phyloP scores from a whole-genome alignment of 2,329 filamentous ascomycete species.

The Fusarium sp. region DNA sequence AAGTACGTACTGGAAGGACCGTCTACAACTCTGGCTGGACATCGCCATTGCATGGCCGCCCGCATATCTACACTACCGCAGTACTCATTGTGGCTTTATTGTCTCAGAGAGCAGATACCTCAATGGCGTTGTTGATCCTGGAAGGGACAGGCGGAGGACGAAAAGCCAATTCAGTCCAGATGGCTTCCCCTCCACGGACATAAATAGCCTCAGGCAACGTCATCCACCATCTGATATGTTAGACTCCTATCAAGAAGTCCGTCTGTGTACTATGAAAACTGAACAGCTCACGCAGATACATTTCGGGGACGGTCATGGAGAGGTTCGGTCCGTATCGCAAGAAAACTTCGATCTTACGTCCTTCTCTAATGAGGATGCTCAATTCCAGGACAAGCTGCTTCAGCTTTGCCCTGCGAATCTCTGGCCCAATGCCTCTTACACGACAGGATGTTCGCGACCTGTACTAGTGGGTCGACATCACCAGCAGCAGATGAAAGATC shows the following conservation, averaged over 20 bases:
- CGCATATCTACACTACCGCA: neutral
- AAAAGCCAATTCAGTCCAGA: neutral
- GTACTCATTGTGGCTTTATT: neutral
- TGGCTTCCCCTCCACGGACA: too few relatives aligned
- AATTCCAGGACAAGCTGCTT: conserved; percentile 28
- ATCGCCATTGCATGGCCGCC: neutral
- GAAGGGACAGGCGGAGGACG: too few relatives aligned
- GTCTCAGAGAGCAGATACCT: neutral
- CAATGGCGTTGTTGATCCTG: accelerated
- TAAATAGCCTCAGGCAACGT: neutral
- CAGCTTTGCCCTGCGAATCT: conserved; percentile 36
- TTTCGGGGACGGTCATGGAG: conserved; percentile 6
- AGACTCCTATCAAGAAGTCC: accelerated
- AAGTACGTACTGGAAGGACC: neutral
- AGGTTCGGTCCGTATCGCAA: conserved; percentile 2
- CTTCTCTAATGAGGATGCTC: conserved; percentile 33
- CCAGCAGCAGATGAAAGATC: conserved; percentile 40
- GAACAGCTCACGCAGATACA: conserved; percentile 33
- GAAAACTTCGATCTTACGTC: conserved; percentile 64
- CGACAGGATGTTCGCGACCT: conserved; percentile 46
- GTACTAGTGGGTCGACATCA: conserved; percentile 47
- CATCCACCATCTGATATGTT: neutral
- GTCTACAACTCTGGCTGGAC: neutral
- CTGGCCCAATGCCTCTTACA: conserved; percentile 45
- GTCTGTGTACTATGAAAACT: neutral